phyloP scores from a whole-genome alignment of 2,329 filamentous ascomycete species.

The Phoma herbarum region DNA sequence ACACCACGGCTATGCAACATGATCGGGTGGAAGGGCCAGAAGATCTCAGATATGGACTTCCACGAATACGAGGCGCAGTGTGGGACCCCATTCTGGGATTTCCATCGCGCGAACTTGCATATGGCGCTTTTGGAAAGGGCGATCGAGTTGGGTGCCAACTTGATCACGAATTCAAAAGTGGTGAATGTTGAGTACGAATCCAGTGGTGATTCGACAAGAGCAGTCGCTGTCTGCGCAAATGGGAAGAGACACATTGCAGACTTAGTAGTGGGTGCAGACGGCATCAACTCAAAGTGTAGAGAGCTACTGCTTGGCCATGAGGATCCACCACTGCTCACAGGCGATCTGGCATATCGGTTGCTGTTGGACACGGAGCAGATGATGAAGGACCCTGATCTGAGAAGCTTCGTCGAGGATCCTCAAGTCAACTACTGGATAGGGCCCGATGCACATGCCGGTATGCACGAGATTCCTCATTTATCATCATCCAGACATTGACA shows the following conservation, averaged over 20 bases:
- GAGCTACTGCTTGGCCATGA: slow-evolving; percentile 56
- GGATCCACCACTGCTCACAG: slow-evolving; percentile 60
- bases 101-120: slow-evolving; percentile 64
- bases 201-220: slow-evolving; percentile 36
- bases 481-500: slow-evolving; percentile 4
- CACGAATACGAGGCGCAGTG: slow-evolving; percentile 48
- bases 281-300: slow-evolving; percentile 57
- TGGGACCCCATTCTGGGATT: slow-evolving; percentile 62
- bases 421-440: slow-evolving; percentile 64
- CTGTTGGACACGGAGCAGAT: slow-evolving; percentile 58
- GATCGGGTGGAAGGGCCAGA: slow-evolving; percentile 62
- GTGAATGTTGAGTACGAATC: slow-evolving; percentile 51
- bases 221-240: slow-evolving; percentile 53
- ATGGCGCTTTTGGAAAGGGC: slow-evolving; percentile 58
- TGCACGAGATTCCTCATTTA: background rate
- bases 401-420: slow-evolving; percentile 56
- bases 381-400: slow-evolving; percentile 58
- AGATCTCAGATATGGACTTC: slow-evolving; percentile 60
- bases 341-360: slow-evolving; percentile 62
- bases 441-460: slow-evolving; percentile 58
- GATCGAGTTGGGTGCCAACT: slow-evolving; percentile 57
- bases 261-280: slow-evolving; percentile 60
- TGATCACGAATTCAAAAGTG: slow-evolving; percentile 58
- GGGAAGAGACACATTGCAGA: slow-evolving; percentile 53
- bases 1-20: slow-evolving; percentile 57